Evolutionary conservation across 495 filamentous ascomycete genomes (phyloP).

Genomic region (Penicillium pancosmium): DNA sequence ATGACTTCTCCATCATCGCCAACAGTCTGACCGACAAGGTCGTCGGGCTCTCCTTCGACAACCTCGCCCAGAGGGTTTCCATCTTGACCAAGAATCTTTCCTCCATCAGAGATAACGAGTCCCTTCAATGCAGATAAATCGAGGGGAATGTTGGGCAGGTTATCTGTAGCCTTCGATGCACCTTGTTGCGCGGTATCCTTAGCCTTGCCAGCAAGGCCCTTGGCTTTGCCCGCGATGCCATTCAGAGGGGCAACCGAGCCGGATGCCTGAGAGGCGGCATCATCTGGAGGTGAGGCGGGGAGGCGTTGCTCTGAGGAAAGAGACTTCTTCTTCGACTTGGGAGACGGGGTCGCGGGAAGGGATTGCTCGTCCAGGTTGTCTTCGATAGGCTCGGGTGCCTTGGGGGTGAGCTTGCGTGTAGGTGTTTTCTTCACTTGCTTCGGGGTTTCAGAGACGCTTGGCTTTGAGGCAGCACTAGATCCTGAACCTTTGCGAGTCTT

Average conservation of each 20-base stretch:
- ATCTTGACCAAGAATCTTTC: conserved; percentile 41
- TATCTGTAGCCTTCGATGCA: conserved; percentile 34
- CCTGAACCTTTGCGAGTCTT: conserved; percentile 53
- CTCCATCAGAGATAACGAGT: conserved; percentile 58
- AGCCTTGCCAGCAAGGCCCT: conserved; percentile 22
- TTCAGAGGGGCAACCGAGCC: conserved; percentile 32
- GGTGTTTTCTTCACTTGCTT: conserved; percentile 31
- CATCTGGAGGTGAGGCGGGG: conserved; percentile 28
- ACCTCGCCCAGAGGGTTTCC: conserved; percentile 43
- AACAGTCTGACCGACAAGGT: conserved; percentile 50
- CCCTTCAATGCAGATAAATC: conserved; percentile 71
- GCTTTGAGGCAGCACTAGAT: conserved; percentile 39
- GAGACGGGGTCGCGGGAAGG: conserved; percentile 31
- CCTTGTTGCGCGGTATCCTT: conserved; percentile 27
- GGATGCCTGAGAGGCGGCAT: conserved; percentile 33
- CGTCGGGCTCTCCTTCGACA: conserved; percentile 47
- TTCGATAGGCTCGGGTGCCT: conserved; percentile 26
- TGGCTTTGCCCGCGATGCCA: conserved; percentile 24
- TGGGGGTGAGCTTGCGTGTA: conserved; percentile 30
- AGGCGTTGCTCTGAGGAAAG: conserved; percentile 36
- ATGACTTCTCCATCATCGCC: conserved; percentile 58
- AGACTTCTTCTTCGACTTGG: conserved; percentile 38
- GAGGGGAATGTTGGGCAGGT: conserved; percentile 27
- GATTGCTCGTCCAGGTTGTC: conserved; percentile 29
- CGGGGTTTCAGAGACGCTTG: conserved; percentile 27